Conservation (phyloP, 1,284 basidiomycete genomes). For the Chondrostereum purpureum region DNA sequence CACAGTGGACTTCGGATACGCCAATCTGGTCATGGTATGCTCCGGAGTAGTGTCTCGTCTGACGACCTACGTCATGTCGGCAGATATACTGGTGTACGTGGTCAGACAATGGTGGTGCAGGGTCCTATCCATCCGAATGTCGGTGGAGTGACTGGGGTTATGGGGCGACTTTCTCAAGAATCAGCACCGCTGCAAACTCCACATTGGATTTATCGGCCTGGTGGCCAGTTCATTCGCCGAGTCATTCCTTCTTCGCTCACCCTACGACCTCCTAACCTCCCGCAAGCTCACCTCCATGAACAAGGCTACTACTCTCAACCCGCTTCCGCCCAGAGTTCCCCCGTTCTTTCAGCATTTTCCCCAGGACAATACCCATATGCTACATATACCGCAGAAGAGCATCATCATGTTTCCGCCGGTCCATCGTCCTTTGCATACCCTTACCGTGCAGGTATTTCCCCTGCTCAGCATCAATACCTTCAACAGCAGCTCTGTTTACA, state of each 20-base stretch:
- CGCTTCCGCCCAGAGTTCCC: not conserved
- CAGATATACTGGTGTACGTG: not conserved
- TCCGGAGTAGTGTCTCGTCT: not conserved
- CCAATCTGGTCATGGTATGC: not conserved
- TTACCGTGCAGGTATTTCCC: not conserved
- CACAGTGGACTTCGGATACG: not conserved
- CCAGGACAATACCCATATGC: not conserved
- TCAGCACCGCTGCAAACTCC: not conserved
- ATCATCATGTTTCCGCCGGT: no score
- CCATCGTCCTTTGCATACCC: not conserved
- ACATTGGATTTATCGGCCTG: not conserved
- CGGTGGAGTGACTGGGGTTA: not conserved
- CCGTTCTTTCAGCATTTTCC: not conserved
- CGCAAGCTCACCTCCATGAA: not conserved
- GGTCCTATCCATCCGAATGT: not conserved
- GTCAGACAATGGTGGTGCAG: no score
- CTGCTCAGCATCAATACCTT: not conserved
- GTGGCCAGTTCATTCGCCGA: not conserved
- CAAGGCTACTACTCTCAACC: not conserved
- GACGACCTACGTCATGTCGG: not conserved
- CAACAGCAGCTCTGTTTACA: not conserved
- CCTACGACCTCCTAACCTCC: not conserved
- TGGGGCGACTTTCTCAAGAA: not conserved
- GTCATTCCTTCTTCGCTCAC: not conserved
- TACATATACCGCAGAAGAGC: not conserved